Evolutionary conservation across 768 basidiomycete genomes (phyloP).

Genomic region (Mycena filopes): DNA sequence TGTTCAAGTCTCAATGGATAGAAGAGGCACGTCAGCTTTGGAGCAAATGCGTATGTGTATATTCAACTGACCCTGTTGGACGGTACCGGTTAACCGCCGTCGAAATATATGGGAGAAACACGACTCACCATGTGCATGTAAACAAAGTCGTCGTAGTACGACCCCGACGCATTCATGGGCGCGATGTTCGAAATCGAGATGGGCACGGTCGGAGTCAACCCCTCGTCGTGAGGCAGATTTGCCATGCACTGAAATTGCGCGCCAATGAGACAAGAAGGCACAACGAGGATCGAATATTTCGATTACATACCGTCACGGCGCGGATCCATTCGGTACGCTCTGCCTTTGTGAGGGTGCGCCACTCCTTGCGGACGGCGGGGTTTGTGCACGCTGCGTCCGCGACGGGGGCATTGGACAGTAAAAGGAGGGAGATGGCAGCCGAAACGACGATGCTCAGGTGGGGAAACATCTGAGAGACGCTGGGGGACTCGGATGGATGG

Average conservation of each 20-base stretch:
- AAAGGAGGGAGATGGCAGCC: too few species aligned
- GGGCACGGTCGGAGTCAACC: constrained; percentile 28
- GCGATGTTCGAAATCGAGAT: constrained; percentile 24
- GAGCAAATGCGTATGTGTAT: too few species aligned
- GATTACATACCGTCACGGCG: constrained; percentile 32
- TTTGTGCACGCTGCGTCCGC: constrained; percentile 18
- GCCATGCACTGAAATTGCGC: constrained; percentile 38
- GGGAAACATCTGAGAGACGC: too few species aligned
- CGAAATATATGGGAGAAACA: neutral
- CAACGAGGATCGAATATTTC: too few species aligned
- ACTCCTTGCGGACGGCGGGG: constrained; percentile 35
- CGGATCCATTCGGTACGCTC: constrained; percentile 33
- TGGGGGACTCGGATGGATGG: too few species aligned
- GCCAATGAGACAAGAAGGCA: too few species aligned
- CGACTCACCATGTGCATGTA: constrained; percentile 19
- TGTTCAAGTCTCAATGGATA: constrained; percentile 19
- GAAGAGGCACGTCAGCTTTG: too few species aligned
- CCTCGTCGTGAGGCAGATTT: constrained; percentile 30
- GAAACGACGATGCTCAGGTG: too few species aligned
- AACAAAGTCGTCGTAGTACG: constrained; percentile 34
- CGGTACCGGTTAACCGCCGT: too few species aligned
- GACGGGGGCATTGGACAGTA: too few species aligned
- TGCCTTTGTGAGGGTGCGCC: constrained; percentile 30
- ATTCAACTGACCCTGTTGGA: constrained; percentile 24
- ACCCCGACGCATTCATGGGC: constrained; percentile 32